Evolutionary conservation across 257 asterid species (phyloP), one percentile per base, ranked within the genome.

Genomic region (Linderniella brevidens): DNA sequence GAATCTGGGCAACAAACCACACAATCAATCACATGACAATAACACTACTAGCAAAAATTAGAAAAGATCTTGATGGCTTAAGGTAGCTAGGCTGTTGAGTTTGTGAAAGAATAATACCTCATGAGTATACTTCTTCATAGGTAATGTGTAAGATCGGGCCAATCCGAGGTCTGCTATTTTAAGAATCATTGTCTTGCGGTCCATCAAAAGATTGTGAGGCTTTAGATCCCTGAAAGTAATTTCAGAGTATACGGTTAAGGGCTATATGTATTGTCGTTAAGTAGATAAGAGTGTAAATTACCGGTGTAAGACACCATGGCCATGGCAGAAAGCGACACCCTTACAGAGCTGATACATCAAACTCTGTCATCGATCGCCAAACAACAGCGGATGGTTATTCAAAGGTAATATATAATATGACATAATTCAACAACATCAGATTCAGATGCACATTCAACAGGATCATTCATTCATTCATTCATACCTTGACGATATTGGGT

Each of bases 181-280:
- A 54, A 90, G 94, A 70, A 66, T 70, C 88, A 77, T 62, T 0
- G 94, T 79, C 72, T 85, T 77, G n/a, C 75, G 92, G 65, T 85
- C 99, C 99, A 90, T 79, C 80, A 85, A 50, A 41, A 88, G 87
- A 64, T 88, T 88, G 74, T 88, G 98, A 18, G 95, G 98, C 68
- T 88, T 88, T 46, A 88, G 78, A 75, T 88, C 98, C 81, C 98
- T 88, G 32, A 25, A 25, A 25, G 32, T 25, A 25, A 25, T 25
- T 25, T 25, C 32, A 25, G 32, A 25, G 32, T 2, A 25, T 25
- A 25, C 6, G 32, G n/a, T n/a, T n/a, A n/a, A n/a, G n/a, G n/a
- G n/a, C n/a, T n/a, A n/a, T n/a, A n/a, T n/a, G n/a, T n/a, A n/a
- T n/a, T n/a, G n/a, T n/a, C n/a, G n/a, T n/a, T n/a, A n/a, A 25